Base-by-base conservation (phyloP, 176 grass and related monocot genomes). In the Oryza australiensis region DNA sequence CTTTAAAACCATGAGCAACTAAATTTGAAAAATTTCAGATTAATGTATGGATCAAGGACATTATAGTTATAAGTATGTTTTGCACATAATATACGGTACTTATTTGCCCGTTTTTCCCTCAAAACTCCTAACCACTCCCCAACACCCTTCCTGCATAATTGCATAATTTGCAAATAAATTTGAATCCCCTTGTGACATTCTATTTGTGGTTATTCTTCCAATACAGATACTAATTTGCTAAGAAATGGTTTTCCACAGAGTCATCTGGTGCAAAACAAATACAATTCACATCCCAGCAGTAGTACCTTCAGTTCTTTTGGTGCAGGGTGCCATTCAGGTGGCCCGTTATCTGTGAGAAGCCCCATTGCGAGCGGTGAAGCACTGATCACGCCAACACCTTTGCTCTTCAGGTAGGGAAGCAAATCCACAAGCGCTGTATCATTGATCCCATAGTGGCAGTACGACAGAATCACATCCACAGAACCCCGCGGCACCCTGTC, bases 381-480 rank as follows among this genome's bases (percentile, higher is more conserved):
- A 24, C 12, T 94, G 48, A 98, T 98, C 34, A 94, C 90, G 8
- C 92, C 92, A 43, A 93, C 88, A 24, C 90, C 92, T 73, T 93
- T 98, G 86, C 86, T 91, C 76, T 91, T 94, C 30, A 98, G 83
- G 86, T 98, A 98, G 5, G 95, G 95, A 5, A 98, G 84, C 72
- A 93, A 51, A 88, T 94, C 86, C 7, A 91, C 34, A 12, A 98
- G 84, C 2, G 92, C 51, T 0, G 86, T 86, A 75, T 94, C 95
- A 43, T 94, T 98, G 53, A 98, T 94, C 14, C 95, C 85, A 9
- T 84, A 93, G 82, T 98, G 95, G 68, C 95, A 98, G 72, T 98
- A 98, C 1, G 95, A 98, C 40, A 98, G 82, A 85, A 98, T 86
- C 57, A 98, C 60, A 87, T 98, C 95, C 3, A 98, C 69, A 0